Conservation (phyloP, 1,139 yeast genomes). For the Meyerozyma elateridarum region DNA sequence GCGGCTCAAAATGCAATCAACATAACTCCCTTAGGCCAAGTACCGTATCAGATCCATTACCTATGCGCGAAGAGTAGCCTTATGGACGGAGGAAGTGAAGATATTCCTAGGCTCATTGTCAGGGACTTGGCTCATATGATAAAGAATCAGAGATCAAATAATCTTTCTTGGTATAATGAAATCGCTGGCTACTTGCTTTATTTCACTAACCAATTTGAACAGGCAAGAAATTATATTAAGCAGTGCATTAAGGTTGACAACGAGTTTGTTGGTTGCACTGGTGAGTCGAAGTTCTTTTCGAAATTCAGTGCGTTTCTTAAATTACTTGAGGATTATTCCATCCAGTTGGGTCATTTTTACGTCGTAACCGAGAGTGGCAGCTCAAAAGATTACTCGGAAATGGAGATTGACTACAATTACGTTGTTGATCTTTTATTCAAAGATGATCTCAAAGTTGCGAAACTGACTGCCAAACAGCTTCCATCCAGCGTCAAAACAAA, state of each 20-base stretch:
- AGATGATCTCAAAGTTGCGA: constrained; percentile 27
- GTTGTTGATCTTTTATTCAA: constrained; percentile 22
- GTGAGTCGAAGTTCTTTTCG: constrained; percentile 40
- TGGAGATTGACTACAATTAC: constrained; percentile 23
- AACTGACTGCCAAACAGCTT: constrained; percentile 25
- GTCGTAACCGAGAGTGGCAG: constrained; percentile 16
- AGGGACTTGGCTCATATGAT: constrained; percentile 24
- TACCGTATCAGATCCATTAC: constrained; percentile 11
- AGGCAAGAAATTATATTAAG: constrained; percentile 46
- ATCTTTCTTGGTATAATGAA: constrained; percentile 25
- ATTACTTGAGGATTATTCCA: constrained; percentile 42
- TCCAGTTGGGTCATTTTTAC: constrained; percentile 33
- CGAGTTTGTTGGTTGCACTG: constrained; percentile 54
- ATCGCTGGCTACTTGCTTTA: constrained; percentile 44
- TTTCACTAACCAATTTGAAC: constrained; percentile 47
- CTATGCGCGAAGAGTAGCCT: constrained; percentile 9
- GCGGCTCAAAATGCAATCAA: constrained; percentile 1
- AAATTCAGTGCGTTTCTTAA: constrained; percentile 28
- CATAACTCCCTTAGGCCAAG: constrained; percentile 7
- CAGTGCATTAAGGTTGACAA: constrained; percentile 68
- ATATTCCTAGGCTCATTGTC: constrained; percentile 15
- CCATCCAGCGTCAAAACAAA: constrained; percentile 24
- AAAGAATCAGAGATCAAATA: constrained; percentile 26
- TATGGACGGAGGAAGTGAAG: constrained; percentile 10
- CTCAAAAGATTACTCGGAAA: constrained; percentile 15